Evolutionary conservation across 192 early-diverging fungal genomes (phyloP).

Genomic region (Helicostylum pulchrum): DNA sequence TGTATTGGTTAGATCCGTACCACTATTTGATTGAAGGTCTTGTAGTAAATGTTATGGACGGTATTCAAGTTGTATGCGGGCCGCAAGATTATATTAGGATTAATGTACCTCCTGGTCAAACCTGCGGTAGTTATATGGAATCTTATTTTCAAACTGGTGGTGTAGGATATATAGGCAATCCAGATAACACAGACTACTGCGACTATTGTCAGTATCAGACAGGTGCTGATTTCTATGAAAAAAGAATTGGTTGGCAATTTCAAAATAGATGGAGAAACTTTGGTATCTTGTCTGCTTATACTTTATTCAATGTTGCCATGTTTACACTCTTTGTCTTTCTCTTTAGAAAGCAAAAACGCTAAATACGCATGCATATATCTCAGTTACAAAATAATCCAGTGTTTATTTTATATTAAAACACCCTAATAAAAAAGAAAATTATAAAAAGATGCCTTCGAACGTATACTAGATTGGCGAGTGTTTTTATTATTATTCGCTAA

Average conservation of each 20-base stretch:
- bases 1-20: constrained; percentile 61
- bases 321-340: constrained; percentile 35
- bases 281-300: constrained; percentile 52
- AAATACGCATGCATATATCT: background rate
- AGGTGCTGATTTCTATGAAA: constrained; percentile 35
- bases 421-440: too few relatives aligned
- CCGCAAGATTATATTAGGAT: constrained; percentile 42
- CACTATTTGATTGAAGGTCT: constrained; percentile 59
- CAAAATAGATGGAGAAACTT: constrained; percentile 59
- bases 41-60: constrained; percentile 55
- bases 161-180: constrained; percentile 58
- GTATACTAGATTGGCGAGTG: background rate
- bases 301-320: constrained; percentile 43
- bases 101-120: constrained; percentile 42
- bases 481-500: background rate
- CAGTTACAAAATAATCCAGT: too few relatives aligned
- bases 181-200: constrained; percentile 43
- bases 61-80: constrained; percentile 42
- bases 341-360: constrained; percentile 42
- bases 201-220: constrained; percentile 46
- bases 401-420: too few relatives aligned
- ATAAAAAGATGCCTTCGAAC: too few relatives aligned
- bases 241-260: constrained; percentile 48
- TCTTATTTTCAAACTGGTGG: constrained; percentile 40
- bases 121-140: constrained; percentile 47